Base-by-base conservation (phyloP, 768 basidiomycete genomes). In the Crepidotus variabilis region DNA sequence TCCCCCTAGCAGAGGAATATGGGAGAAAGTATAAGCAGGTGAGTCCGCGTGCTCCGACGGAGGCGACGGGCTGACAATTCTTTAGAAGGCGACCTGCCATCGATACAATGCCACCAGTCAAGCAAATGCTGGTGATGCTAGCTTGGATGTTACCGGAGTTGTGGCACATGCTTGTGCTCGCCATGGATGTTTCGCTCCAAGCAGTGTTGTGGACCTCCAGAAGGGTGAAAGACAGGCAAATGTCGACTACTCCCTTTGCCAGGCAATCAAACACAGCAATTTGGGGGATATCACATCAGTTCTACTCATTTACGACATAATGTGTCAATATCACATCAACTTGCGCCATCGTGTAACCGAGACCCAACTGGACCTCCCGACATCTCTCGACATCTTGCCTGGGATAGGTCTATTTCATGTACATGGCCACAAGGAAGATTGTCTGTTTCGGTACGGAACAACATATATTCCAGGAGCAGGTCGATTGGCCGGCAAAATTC, bases 361-460 rank as follows among this genome's bases (percentile, higher is more conserved):
- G 22, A 18, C 22, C 47, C 21, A n/a, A 10, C 43, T 46, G 21
- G 43, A 46, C 3, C 6, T 49, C 2, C 47, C 47, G 21, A n/a
- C 21, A 7, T 5, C 6, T 20, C 4, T 49, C n/a, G 21, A 28
- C 4, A 13, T n/a, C 4, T 13, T 5, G 6, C 20, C 13, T 2
- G 47, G n/a, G n/a, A 55, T 71, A 2, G 65, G 69, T 0, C 60
- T 63, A 9, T 72, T 68, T 14, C 71, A 73, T 52, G 43, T 73
- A 0, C 64, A 64, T 55, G 68, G 63, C 0, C 72, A 74, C 34
- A 52, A 62, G 18, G 50, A 59, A 0, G n/a, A 55, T 0, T 73
- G 72, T 47, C 60, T 67, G 18, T 39, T 64, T 1, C 47, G 64
- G 0, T 74, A 59, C 56, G 60, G 63, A 0, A 57, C 65, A 0